Evolutionary conservation across 2,329 filamentous ascomycete genomes (phyloP).

Genomic region (Colletotrichum higginsianum): DNA sequence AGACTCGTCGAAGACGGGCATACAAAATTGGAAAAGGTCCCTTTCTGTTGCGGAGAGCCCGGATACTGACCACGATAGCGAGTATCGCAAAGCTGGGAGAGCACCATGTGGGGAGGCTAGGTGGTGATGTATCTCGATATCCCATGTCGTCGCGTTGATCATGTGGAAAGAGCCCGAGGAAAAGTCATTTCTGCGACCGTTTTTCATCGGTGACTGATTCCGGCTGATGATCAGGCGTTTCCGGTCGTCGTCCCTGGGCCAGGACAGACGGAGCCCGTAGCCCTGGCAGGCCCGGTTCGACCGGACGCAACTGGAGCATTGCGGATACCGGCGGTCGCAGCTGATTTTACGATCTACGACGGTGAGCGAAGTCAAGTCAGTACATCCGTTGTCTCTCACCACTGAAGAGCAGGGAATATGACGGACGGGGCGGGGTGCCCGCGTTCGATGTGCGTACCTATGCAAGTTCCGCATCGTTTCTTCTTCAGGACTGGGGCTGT

Average conservation of each 20-base stretch:
- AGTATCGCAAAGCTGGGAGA: neutral
- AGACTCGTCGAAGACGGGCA: neutral
- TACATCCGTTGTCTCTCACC: neutral
- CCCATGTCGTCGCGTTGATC: slow-evolving; percentile 46
- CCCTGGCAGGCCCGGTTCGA: slow-evolving; percentile 46
- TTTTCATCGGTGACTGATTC: neutral
- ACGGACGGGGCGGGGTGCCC: too few relatives aligned
- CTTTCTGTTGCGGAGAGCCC: neutral
- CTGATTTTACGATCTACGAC: slow-evolving; percentile 45
- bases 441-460: neutral
- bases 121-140: slow-evolving; percentile 42
- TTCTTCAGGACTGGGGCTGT: neutral
- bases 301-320: slow-evolving; percentile 44
- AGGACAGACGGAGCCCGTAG: slow-evolving; percentile 49
- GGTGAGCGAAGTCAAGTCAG: neutral
- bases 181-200: too few relatives aligned
- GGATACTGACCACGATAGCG: neutral
- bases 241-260: slow-evolving; percentile 47
- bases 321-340: slow-evolving; percentile 45
- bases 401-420: neutral
- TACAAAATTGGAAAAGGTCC: slow-evolving; percentile 8
- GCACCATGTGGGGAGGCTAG: neutral
- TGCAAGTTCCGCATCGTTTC: slow-evolving; percentile 21
- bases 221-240: slow-evolving; percentile 44
- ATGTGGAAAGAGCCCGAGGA: slow-evolving; percentile 5